A percentile compares a stretch with the other conserved stretches of the same genome.
phyloP scores from a whole-genome alignment of 1,139 yeast genomes.

The Scheffersomyces segobiensis region DNA sequence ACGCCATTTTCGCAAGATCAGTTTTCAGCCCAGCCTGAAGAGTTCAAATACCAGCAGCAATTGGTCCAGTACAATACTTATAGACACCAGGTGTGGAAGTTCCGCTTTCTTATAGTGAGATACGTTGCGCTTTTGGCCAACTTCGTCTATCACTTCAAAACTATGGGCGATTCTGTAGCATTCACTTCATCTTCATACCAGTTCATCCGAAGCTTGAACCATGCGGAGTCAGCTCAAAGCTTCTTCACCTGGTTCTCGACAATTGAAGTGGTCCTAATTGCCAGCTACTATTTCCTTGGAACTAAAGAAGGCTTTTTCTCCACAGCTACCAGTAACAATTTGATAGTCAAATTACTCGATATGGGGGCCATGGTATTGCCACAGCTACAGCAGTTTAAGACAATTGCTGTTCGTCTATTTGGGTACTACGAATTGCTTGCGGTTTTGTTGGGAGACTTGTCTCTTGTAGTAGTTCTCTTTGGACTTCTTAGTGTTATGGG shows the following conservation, averaged over 20 bases:
- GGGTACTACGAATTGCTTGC: slow-evolving; percentile 40
- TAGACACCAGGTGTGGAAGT: slow-evolving; percentile 34
- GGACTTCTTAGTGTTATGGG: slow-evolving; percentile 33
- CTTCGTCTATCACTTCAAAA: slow-evolving; percentile 36
- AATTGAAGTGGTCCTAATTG: slow-evolving; percentile 34
- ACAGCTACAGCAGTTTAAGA: slow-evolving; percentile 28
- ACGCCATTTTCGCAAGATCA: slow-evolving; percentile 4
- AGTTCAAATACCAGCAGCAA: slow-evolving; percentile 30
- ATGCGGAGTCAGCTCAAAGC: slow-evolving; percentile 13
- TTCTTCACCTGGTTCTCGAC: slow-evolving; percentile 35
- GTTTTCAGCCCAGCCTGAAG: slow-evolving; percentile 17
- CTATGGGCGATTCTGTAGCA: slow-evolving; percentile 12
- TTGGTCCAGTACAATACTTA: slow-evolving; percentile 32
- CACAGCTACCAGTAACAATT: slow-evolving; percentile 25
- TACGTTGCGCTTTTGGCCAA: slow-evolving; percentile 25
- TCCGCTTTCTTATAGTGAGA: slow-evolving; percentile 34
- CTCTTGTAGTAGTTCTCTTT: slow-evolving; percentile 40
- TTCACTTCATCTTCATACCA: slow-evolving; percentile 34
- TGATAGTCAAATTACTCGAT: slow-evolving; percentile 30
- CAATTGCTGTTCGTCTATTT: slow-evolving; percentile 29
- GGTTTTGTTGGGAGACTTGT: slow-evolving; percentile 40
- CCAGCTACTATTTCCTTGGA: slow-evolving; percentile 33
- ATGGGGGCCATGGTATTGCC: slow-evolving; percentile 42
- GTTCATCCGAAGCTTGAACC: slow-evolving; percentile 25
- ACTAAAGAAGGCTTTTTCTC: slow-evolving; percentile 26